A percentile compares a stretch with the other conserved stretches of the same genome.
phyloP scores from a whole-genome alignment of 306 rosid species.

The Coriaria nepalensis region DNA sequence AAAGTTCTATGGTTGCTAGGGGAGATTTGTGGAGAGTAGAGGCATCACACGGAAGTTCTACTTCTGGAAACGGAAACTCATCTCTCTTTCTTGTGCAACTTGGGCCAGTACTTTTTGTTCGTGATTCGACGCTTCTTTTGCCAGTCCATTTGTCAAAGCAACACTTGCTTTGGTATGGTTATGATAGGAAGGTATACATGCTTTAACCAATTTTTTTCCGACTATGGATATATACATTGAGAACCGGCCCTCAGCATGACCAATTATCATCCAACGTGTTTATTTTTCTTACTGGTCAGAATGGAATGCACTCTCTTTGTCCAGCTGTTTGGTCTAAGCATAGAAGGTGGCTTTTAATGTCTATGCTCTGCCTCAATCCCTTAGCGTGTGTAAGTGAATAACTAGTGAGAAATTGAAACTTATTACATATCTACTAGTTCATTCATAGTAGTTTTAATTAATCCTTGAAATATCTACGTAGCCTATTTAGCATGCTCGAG shows the following conservation, averaged over 20 bases:
- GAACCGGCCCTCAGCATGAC: too few species aligned
- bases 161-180: conserved; percentile 96
- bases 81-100: conserved; percentile 88
- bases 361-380: conserved; percentile 91
- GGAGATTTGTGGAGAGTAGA: conserved; percentile 98
- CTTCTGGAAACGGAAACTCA: conserved; percentile 66
- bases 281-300: conserved; percentile 46
- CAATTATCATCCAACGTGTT: conserved; percentile 7
- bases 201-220: too few species aligned
- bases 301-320: conserved; percentile 93
- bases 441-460: too few species aligned
- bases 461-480: too few species aligned
- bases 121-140: conserved; percentile 85
- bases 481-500: conserved; percentile 5
- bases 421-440: too few species aligned
- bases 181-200: conserved; percentile 72
- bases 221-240: too few species aligned
- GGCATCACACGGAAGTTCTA: conserved; percentile 69
- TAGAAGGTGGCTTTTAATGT: conserved; percentile 93
- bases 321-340: conserved; percentile 99
- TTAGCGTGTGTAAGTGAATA: conserved; percentile 77
- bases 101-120: conserved; percentile 87
- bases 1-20: conserved; percentile 76
- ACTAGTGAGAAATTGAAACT: too few species aligned
- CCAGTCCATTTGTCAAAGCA: conserved; percentile 94